Conservation (phyloP, 176 grass and related monocot genomes). For the Ampelocalamus luodianensis region DNA sequence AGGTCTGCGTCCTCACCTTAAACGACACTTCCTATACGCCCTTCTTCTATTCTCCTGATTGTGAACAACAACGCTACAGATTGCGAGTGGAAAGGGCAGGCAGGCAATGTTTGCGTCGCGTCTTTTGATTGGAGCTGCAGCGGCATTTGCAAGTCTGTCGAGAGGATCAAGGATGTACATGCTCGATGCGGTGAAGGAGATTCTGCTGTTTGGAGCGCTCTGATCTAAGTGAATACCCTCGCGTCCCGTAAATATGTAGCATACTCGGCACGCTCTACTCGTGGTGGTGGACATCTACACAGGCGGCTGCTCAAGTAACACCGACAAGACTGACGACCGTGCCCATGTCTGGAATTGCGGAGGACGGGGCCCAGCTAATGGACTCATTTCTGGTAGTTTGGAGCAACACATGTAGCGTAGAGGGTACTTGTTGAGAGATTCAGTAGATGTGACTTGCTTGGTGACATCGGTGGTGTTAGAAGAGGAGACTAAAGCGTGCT, state of each 20-base stretch:
- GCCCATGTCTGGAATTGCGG: constrained; percentile 19
- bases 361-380: not conserved
- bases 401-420: constrained; percentile 32
- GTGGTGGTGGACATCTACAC: not conserved
- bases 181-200: constrained; percentile 72
- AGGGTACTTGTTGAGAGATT: constrained; percentile 17
- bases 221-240: constrained; percentile 49
- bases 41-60: constrained; percentile 18
- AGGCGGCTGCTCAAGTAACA: not conserved
- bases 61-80: constrained; percentile 34
- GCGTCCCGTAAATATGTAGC: constrained; percentile 44
- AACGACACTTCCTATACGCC: not conserved
- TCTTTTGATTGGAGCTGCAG: constrained; percentile 87
- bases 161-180: constrained; percentile 78
- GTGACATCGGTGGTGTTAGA: constrained; percentile 12
- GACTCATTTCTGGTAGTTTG: constrained; percentile 25
- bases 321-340: not conserved
- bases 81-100: constrained; percentile 86
- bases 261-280: constrained; percentile 3
- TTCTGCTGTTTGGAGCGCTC: constrained; percentile 70
- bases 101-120: constrained; percentile 49
- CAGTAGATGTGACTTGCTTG: constrained; percentile 18
- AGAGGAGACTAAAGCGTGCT: not conserved
- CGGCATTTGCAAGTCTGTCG: constrained; percentile 84
- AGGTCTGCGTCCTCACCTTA: constrained; percentile 51